phyloP scores from a whole-genome alignment of 2,329 filamentous ascomycete species.

The Pseudocercospora eumusae region DNA sequence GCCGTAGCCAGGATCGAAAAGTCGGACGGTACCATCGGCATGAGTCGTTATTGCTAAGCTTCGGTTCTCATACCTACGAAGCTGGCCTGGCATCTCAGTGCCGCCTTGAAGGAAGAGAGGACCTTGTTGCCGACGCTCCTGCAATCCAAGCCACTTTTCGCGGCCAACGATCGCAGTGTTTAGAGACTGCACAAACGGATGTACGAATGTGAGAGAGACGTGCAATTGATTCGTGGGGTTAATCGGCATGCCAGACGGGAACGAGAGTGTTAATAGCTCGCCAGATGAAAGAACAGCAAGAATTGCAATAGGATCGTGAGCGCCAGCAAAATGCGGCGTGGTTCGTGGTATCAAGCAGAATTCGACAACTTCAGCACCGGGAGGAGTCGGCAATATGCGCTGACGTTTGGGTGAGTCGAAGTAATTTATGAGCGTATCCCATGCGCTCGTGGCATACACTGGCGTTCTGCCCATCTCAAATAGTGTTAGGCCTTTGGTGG shows the following conservation, averaged over 20 bases:
- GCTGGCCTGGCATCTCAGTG: constrained; percentile 66
- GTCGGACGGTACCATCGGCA: constrained; percentile 83
- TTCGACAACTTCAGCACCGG: constrained; percentile 73
- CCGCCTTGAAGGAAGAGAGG: constrained; percentile 79
- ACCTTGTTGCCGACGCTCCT: constrained; percentile 77
- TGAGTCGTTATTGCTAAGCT: constrained; percentile 86
- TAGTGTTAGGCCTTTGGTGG: constrained; percentile 78
- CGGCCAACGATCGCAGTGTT: constrained; percentile 74
- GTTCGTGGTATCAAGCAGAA: constrained; percentile 80
- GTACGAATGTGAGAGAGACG: constrained; percentile 80
- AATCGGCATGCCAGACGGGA: constrained; percentile 88
- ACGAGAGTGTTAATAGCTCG: constrained; percentile 85
- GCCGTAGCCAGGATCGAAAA: constrained; percentile 90
- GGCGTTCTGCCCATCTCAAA: constrained; percentile 87
- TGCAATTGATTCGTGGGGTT: constrained; percentile 91
- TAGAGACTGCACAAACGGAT: constrained; percentile 79
- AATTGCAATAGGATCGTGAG: constrained; percentile 86
- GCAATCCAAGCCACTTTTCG: constrained; percentile 83
- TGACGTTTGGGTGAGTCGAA: constrained; percentile 74
- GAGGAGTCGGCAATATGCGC: constrained; percentile 71
- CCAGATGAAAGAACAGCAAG: constrained; percentile 79
- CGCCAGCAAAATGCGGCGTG: constrained; percentile 83
- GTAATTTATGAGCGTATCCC: constrained; percentile 78
- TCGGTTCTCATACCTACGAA: constrained; percentile 77
- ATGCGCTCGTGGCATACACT: constrained; percentile 86